phyloP scores from a whole-genome alignment of 1,284 basidiomycete species.

The Leccinum pachyderme region DNA sequence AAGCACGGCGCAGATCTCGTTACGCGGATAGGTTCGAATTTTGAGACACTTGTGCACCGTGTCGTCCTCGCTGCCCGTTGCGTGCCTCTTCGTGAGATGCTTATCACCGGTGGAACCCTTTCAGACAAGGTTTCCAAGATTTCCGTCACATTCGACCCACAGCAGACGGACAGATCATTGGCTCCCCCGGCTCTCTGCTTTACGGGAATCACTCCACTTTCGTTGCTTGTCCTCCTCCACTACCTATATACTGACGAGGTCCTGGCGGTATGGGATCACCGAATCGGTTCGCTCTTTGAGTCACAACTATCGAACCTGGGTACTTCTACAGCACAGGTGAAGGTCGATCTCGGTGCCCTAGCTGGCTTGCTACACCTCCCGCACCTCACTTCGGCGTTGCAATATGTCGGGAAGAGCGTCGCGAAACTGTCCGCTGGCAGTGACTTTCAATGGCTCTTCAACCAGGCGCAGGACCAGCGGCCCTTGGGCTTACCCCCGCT shows the following conservation, averaged over 20 bases:
- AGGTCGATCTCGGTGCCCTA: slow-evolving; percentile 58
- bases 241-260: slow-evolving; percentile 90
- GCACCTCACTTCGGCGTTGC: slow-evolving; percentile 52
- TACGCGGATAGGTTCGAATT: slow-evolving; percentile 41
- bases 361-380: slow-evolving; percentile 57
- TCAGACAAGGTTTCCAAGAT: slow-evolving; percentile 36
- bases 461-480: slow-evolving; percentile 27
- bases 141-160: slow-evolving; percentile 28
- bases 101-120: slow-evolving; percentile 36
- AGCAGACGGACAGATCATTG: neutral
- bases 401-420: slow-evolving; percentile 48
- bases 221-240: slow-evolving; percentile 75
- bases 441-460: slow-evolving; percentile 52
- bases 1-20: slow-evolving; percentile 60
- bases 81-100: slow-evolving; percentile 43
- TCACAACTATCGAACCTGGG: slow-evolving; percentile 41
- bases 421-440: slow-evolving; percentile 45
- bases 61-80: slow-evolving; percentile 66
- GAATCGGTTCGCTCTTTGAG: slow-evolving; percentile 56
- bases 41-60: slow-evolving; percentile 64
- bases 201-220: slow-evolving; percentile 56
- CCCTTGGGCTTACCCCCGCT: neutral
- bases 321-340: slow-evolving; percentile 50
- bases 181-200: slow-evolving; percentile 38
- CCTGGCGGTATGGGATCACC: slow-evolving; percentile 82